Conservation (phyloP, 768 basidiomycete species). For the Boletus insuetus region DNA sequence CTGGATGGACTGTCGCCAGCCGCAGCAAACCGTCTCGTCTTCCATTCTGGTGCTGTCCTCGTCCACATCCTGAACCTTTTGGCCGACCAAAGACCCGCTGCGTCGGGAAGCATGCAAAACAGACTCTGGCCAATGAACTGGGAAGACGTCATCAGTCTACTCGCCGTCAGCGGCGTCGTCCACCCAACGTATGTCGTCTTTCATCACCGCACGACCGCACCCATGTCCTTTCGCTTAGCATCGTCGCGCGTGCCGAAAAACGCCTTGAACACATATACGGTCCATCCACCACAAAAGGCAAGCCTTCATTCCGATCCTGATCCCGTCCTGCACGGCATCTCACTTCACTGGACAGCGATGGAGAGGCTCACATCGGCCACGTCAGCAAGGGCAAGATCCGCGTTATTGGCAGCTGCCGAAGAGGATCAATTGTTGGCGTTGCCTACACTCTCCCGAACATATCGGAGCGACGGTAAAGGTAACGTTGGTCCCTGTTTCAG, state of each 20-base stretch:
- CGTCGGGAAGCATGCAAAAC: conserved; percentile 61
- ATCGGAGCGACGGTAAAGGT: conserved; percentile 11
- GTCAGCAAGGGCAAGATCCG: conserved; percentile 20
- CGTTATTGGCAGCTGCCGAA: neutral
- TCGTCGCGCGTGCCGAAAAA: conserved; percentile 24
- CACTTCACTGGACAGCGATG: conserved; percentile 10
- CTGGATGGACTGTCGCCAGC: conserved; percentile 15
- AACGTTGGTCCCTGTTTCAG: neutral
- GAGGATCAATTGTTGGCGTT: conserved; percentile 19
- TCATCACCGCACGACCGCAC: too few species aligned
- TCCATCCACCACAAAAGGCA: conserved; percentile 16
- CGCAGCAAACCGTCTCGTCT: conserved; percentile 38
- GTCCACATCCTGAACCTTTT: conserved; percentile 52
- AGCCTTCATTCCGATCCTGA: neutral
- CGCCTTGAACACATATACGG: conserved; percentile 34
- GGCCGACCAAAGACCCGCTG: conserved; percentile 52
- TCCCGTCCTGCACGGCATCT: neutral
- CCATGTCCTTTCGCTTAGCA: neutral
- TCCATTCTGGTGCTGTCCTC: conserved; percentile 44
- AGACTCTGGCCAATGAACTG: conserved; percentile 61
- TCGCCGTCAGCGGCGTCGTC: conserved; percentile 41
- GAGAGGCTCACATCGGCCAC: conserved; percentile 11
- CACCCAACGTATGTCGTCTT: conserved; percentile 23
- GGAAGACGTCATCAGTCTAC: conserved; percentile 57
- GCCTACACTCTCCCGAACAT: conserved; percentile 11